Evolutionary conservation across 2,329 filamentous ascomycete genomes (phyloP).

Genomic region (Aspergillus sp.): DNA sequence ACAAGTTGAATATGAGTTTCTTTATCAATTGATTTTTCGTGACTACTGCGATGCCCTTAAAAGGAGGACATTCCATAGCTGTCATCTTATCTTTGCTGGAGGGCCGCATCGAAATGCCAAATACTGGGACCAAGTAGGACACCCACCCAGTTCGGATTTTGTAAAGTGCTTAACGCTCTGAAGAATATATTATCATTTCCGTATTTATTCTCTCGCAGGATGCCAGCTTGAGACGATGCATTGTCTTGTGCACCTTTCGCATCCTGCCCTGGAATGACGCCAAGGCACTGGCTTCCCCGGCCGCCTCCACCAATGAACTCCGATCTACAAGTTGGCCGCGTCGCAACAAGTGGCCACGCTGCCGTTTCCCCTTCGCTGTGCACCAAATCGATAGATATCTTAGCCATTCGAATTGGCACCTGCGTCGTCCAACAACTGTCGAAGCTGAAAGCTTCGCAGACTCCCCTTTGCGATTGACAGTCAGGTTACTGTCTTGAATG

Average conservation of each 20-base stretch:
- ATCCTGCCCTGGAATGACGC: not conserved
- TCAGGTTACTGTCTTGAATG: not conserved
- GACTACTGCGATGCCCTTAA: no score
- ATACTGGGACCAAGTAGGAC: no score
- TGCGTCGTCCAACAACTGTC: not conserved
- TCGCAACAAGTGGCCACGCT: slow-evolving; percentile 13
- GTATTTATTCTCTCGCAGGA: no score
- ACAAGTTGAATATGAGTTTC: no score
- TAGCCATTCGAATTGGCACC: not conserved
- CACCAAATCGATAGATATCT: not conserved
- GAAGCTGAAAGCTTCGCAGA: not conserved
- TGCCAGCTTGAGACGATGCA: no score
- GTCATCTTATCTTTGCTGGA: no score
- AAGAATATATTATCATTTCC: not conserved
- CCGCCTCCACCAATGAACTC: slow-evolving; percentile 7
- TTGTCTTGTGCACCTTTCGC: not conserved
- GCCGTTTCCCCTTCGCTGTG: not conserved
- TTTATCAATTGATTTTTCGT: no score
- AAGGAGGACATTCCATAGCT: no score
- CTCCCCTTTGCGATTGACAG: not conserved
- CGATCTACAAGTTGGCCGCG: not conserved
- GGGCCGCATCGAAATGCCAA: no score
- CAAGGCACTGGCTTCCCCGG: slow-evolving; percentile 8
- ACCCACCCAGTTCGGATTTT: no score
- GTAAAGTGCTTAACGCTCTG: no score